These are phyloP conservation scores for Dioscorea alata DNA, from an alignment of 106 monocot species.

Conservation along the genomic window DNA sequence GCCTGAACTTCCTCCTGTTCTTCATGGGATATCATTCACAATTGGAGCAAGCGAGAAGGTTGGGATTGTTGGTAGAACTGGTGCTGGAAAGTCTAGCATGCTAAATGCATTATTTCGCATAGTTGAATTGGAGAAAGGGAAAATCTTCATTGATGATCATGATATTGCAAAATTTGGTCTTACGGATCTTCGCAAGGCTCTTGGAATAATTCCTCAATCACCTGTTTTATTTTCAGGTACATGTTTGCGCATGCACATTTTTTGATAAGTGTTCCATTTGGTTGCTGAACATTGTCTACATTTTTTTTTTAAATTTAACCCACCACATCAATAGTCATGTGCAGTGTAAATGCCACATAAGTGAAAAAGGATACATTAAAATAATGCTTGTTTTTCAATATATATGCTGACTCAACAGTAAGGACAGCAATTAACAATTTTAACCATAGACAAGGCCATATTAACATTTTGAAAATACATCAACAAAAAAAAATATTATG, in stretches of 20 bases:
- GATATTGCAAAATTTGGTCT: conserved; percentile 84
- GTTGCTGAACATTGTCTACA: too few relatives aligned
- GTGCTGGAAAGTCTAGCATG: conserved; percentile 98
- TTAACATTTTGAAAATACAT: too few relatives aligned
- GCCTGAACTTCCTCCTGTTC: conserved; percentile 96
- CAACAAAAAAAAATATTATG: too few relatives aligned
- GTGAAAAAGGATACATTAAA: too few relatives aligned
- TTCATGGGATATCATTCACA: conserved; percentile 92
- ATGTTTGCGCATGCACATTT: background rate
- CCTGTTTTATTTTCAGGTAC: conserved; percentile 97
- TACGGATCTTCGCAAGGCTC: conserved; percentile 76
- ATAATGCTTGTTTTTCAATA: too few relatives aligned
- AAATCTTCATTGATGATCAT: conserved; percentile 73
- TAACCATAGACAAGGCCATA: too few relatives aligned
- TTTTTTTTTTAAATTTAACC: too few relatives aligned
- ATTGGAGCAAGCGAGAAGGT: conserved; percentile 81
- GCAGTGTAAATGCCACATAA: too few relatives aligned
- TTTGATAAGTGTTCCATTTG: too few relatives aligned
- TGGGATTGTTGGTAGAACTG: conserved; percentile 96
- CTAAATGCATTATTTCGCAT: conserved; percentile 97
- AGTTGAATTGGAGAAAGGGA: conserved; percentile 82
- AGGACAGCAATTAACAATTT: too few relatives aligned
- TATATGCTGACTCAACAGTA: too few relatives aligned
- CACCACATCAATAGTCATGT: too few relatives aligned
- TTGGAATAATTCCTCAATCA: conserved; percentile 96